A percentile compares a stretch with the other conserved stretches of the same genome.
phyloP scores from a whole-genome alignment of 2,329 filamentous ascomycete genomes.

The Sporothrix inflata region DNA sequence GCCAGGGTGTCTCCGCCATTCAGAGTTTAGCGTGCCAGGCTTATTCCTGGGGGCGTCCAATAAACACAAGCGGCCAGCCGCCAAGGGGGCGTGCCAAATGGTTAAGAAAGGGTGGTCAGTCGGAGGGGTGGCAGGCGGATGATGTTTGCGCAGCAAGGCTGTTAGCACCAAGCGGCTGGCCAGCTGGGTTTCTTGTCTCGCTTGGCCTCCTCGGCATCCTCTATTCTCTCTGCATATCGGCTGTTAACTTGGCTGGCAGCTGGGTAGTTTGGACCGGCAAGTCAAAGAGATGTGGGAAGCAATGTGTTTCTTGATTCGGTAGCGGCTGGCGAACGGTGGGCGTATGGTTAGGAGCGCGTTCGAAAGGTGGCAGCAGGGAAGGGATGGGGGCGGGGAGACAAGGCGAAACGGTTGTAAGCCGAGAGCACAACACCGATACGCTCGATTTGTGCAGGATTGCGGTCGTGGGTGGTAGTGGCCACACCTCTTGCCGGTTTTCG shows the following conservation, averaged over 20 bases:
- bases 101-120: neutral
- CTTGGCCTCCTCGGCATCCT: neutral
- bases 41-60: constrained; percentile 3
- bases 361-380: neutral
- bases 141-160: constrained; percentile 18
- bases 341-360: neutral
- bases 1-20: constrained; percentile 13
- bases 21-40: constrained; percentile 20
- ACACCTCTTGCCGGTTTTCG: neutral
- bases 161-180: neutral
- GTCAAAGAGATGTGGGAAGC: neutral
- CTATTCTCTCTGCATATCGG: neutral
- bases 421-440: neutral
- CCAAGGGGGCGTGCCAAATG: neutral
- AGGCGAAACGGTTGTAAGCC: constrained; percentile 12
- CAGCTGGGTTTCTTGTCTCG: neutral
- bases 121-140: neutral
- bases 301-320: neutral
- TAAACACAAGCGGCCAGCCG: neutral
- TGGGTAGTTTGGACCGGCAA: neutral
- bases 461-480: neutral
- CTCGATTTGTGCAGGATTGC: neutral
- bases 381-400: neutral
- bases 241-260: neutral
- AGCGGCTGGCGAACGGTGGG: neutral